Base-by-base conservation (phyloP, 1,139 yeast species). In the Pneumocystis sp. region DNA sequence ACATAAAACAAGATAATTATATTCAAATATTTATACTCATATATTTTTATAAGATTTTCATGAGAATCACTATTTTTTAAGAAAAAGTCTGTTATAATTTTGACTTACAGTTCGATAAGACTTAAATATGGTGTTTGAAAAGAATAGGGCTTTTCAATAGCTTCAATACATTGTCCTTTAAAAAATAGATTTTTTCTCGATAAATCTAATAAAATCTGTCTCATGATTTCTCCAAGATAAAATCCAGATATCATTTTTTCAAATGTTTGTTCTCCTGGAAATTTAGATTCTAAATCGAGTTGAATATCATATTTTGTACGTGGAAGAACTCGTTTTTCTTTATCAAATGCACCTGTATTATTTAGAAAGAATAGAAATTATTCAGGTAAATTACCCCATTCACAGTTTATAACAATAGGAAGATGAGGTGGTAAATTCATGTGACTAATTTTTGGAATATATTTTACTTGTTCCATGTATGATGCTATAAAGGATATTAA, bases 211-310 rank as follows among this genome's bases (percentile, higher is more conserved):
- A 93, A 80, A 66, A 87, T 83, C 74, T 89, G 81, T 76, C 98
- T 85, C 72, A 91, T 79, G 61, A 93, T 81, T 80, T 93, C 98
- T 73, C 98, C 98, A 73, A 93, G 81, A 77, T 93, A 93, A 78
- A 89, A 88, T 69, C 98, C 98, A 61, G 96, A 89, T 72, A 91
- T 89, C 97, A 93, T 90, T 80, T 93, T 93, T 80, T 93, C 98
- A 76, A 89, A 93, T 64, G 93, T 76, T 79, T 93, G 98, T 79
- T 91, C 96, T 70, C 95, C 91, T 64, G 97, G 97, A 79, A 97
- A 87, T 73, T 97, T 97, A 63, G 96, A 87, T 73, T 87, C 86
- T 61, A 79, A 79, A 76, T 93, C 98, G 70, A 93, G 85, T 71
- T 78, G 80, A 66, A 85, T 74, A 76, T 93, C 98, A 76, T 85